Conservation (phyloP, 164 flowering plant genomes). For the Buxus sempervirens region DNA sequence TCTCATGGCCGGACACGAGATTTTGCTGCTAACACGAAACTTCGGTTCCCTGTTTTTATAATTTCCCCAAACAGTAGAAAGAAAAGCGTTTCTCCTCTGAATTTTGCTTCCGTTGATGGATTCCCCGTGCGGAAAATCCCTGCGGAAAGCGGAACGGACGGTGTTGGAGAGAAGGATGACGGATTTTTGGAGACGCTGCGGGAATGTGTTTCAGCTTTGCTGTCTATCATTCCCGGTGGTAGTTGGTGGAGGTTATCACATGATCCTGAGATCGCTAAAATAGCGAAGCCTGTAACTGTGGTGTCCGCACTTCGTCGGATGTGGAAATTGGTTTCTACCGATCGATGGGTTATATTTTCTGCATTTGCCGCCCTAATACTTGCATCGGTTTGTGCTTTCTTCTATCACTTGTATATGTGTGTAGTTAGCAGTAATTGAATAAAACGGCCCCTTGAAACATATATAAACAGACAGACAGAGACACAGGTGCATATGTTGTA, state of each 20-base stretch:
- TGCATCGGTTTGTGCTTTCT: slow-evolving; percentile 55
- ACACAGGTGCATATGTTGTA: too few species aligned
- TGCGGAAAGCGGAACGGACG: slow-evolving; percentile 6
- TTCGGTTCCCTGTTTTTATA: slow-evolving; percentile 8
- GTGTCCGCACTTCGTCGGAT: slow-evolving; percentile 60
- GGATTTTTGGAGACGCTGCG: slow-evolving; percentile 33
- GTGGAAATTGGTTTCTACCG: slow-evolving; percentile 75
- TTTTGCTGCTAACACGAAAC: neutral
- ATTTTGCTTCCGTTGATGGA: slow-evolving; percentile 47
- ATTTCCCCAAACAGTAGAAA: neutral
- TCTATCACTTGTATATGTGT: too few species aligned
- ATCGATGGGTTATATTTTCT: slow-evolving; percentile 69
- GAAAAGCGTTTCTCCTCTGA: slow-evolving; percentile 3
- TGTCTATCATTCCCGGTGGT: slow-evolving; percentile 70
- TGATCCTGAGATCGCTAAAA: slow-evolving; percentile 27
- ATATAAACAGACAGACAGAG: too few species aligned
- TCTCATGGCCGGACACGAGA: neutral
- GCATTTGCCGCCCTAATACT: slow-evolving; percentile 64
- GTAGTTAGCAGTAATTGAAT: neutral
- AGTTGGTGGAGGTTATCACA: slow-evolving; percentile 72
- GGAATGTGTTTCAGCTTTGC: slow-evolving; percentile 28
- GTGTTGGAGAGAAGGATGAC: slow-evolving; percentile 11
- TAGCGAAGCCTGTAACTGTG: slow-evolving; percentile 67
- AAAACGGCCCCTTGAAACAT: neutral
- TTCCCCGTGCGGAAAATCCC: slow-evolving; percentile 20